Percentiles rank a stretch among this genome's conserved stretches.
Conservation (phyloP, 495 filamentous ascomycete species). For the Penicillium bovifimosum region DNA sequence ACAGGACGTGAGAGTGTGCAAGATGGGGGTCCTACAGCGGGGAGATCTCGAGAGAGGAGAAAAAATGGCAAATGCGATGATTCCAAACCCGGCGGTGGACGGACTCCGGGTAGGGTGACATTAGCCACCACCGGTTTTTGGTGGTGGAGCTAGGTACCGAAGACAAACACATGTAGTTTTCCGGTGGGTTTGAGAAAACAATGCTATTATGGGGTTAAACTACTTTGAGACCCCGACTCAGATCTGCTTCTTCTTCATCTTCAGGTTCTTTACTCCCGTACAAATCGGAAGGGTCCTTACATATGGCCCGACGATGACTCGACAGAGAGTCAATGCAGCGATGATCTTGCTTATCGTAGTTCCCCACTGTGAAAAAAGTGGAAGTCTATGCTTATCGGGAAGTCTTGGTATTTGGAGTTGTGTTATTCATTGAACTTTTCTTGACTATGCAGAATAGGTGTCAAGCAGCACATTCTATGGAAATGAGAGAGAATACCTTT, state of each 20-base stretch:
- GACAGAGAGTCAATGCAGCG: background rate
- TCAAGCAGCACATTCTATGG: too few relatives aligned
- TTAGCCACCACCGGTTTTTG: slow-evolving; percentile 11
- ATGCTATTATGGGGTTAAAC: background rate
- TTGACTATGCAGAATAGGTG: too few relatives aligned
- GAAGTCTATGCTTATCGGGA: background rate
- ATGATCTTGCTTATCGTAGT: background rate
- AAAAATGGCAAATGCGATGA: slow-evolving; percentile 10
- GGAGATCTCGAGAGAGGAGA: background rate
- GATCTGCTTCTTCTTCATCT: background rate
- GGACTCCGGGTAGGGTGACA: slow-evolving; percentile 15
- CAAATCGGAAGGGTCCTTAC: background rate
- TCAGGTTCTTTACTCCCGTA: background rate
- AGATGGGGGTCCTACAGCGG: background rate
- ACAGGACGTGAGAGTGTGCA: background rate
- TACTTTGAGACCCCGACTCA: background rate
- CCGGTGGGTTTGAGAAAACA: background rate
- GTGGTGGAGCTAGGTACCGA: slow-evolving; percentile 15
- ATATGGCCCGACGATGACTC: background rate
- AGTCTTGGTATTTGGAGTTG: background rate
- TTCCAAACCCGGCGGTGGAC: slow-evolving; percentile 23
- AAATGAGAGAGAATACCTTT: too few relatives aligned
- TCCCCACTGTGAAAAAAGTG: background rate
- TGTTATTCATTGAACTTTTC: too few relatives aligned
- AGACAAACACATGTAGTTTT: background rate